Evolutionary conservation across 495 filamentous ascomycete genomes (phyloP).

Genomic region (Collariella sp.): DNA sequence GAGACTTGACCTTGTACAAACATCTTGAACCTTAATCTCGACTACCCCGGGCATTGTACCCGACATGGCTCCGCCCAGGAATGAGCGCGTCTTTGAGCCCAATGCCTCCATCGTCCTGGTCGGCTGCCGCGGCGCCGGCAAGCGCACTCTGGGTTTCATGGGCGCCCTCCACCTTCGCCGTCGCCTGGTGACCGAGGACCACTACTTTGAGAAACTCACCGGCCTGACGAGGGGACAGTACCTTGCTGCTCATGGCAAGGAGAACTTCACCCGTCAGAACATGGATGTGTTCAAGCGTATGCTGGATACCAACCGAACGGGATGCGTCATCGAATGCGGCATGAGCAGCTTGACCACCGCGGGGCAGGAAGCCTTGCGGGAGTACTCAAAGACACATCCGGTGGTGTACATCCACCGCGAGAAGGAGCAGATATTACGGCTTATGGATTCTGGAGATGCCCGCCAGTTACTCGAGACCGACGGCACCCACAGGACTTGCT

Average conservation of each 20-base stretch:
- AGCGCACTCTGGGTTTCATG: conserved; percentile 69
- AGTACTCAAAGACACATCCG: conserved; percentile 55
- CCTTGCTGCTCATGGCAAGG: conserved; percentile 50
- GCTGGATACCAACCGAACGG: conserved; percentile 52
- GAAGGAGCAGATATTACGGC: conserved; percentile 52
- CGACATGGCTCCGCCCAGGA: conserved; percentile 25
- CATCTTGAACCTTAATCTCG: no score
- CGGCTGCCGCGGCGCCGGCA: conserved; percentile 66
- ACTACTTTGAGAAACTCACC: conserved; percentile 58
- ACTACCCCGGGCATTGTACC: not conserved
- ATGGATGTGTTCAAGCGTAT: conserved; percentile 55
- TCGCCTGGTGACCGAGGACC: conserved; percentile 62
- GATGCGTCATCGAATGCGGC: conserved; percentile 66
- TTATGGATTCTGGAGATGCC: conserved; percentile 52
- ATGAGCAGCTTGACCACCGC: conserved; percentile 44
- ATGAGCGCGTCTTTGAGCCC: conserved; percentile 44
- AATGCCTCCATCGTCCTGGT: conserved; percentile 66
- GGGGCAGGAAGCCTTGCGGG: conserved; percentile 51
- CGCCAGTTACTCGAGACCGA: conserved; percentile 46
- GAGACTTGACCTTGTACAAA: no score
- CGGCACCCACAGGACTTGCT: conserved; percentile 53
- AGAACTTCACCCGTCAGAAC: conserved; percentile 53
- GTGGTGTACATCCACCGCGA: conserved; percentile 68
- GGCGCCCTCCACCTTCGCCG: conserved; percentile 62
- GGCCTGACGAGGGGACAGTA: conserved; percentile 54